Base-by-base conservation (phyloP, 257 asterid species). In the Solanum chmielewskii region DNA sequence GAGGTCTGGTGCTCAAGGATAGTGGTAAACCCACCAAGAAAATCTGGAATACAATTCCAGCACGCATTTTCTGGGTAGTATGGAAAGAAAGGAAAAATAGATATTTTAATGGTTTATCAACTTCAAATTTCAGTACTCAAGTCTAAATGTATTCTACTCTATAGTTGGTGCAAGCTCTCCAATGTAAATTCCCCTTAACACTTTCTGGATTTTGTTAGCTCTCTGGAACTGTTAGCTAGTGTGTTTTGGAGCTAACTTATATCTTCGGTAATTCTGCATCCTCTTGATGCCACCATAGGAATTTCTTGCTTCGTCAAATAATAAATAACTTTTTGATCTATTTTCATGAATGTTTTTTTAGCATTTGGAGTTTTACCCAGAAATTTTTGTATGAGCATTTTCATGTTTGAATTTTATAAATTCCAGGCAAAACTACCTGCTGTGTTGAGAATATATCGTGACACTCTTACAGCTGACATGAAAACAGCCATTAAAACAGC, bases 351-450 rank as follows among this genome's bases (percentile, higher is more conserved):
- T 29, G 69, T 18, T 81, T 49, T 81, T 47, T 49, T 25, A 81
- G 69, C 29, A 81, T 49, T 52, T 81, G 85, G 45, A 81, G 69
- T 49, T 81, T 29, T 39, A 20, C 68, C 5, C 33, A 47, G 68
- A 47, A 29, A 16, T 47, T 29, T 47, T 80, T 81, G 45, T 49
- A 47, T 5, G 60, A 81, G 31, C 69, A 81, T 29, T 81, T 33
- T 49, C 85, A 49, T 81, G 45, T 49, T 49, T 81, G 69, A 49
- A 64, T 29, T 5, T 81, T 81, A 74, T 74, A 49, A 80, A 85
- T 91, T 93, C 88, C 94, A 95, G 99, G 98, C 99, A 84, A 97
- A 95, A 89, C 92, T 97, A 84, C 99, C 99, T 39, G 93, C 97
- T 87, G 98, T 95, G 84, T 92, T 97, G 96, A 93, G 98, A 93